A percentile compares a stretch with the other conserved stretches of the same genome.
These are phyloP conservation scores for Colletotrichum tamarilloi DNA, from an alignment of 2,329 filamentous ascomycete genomes.

Conservation along the genomic window DNA sequence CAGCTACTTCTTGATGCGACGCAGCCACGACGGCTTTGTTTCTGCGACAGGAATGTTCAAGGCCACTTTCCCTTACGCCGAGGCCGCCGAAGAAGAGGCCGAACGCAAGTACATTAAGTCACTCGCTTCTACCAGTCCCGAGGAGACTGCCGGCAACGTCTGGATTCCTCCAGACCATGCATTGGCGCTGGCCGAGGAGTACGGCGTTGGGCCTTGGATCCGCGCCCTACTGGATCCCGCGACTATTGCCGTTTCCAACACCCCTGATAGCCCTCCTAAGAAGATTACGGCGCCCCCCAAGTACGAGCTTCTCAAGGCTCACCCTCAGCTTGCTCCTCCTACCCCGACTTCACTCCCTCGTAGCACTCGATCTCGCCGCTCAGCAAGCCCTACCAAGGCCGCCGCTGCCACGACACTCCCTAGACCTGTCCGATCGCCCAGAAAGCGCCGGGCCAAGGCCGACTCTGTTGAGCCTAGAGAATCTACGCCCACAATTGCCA, in stretches of 20 bases:
- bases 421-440: slow-evolving; percentile 53
- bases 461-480: slow-evolving; percentile 49
- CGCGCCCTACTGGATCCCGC: slow-evolving; percentile 90
- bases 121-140: slow-evolving; percentile 81
- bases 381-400: slow-evolving; percentile 66
- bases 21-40: slow-evolving; percentile 85
- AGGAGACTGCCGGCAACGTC: slow-evolving; percentile 96
- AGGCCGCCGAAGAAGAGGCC: slow-evolving; percentile 75
- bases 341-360: slow-evolving; percentile 58
- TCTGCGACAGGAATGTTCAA: slow-evolving; percentile 95
- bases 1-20: slow-evolving; percentile 96
- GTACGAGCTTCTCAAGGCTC: slow-evolving; percentile 69
- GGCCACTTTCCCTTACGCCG: slow-evolving; percentile 84
- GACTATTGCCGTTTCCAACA: slow-evolving; percentile 72
- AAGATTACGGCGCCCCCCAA: slow-evolving; percentile 84
- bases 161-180: slow-evolving; percentile 92
- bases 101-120: slow-evolving; percentile 89
- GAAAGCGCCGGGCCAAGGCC: slow-evolving; percentile 63
- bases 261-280: slow-evolving; percentile 76
- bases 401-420: slow-evolving; percentile 39
- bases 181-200: slow-evolving; percentile 85
- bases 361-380: slow-evolving; percentile 63
- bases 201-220: slow-evolving; percentile 88
- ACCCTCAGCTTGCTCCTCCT: slow-evolving; percentile 58
- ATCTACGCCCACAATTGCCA: slow-evolving; percentile 26